A percentile compares a stretch with the other conserved stretches of the same genome.
Evolutionary conservation across 2,329 filamentous ascomycete genomes (phyloP).

Genomic region (Fusarium sp.): DNA sequence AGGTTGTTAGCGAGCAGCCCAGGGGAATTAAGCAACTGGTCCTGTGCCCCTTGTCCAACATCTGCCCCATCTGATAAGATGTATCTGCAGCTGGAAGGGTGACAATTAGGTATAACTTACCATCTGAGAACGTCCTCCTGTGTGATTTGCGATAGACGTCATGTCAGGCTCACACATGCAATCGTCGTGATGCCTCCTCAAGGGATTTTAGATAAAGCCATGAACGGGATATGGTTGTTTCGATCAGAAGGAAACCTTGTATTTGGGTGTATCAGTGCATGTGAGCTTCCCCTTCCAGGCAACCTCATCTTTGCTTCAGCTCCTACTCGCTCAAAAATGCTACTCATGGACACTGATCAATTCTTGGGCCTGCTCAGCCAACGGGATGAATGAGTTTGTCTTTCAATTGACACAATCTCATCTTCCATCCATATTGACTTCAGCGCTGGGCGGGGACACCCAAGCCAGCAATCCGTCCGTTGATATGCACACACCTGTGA

Average conservation of each 20-base stretch:
- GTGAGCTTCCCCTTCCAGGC: slow-evolving; percentile 14
- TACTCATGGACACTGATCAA: background rate
- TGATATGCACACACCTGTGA: slow-evolving; percentile 35
- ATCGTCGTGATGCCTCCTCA: slow-evolving; percentile 9
- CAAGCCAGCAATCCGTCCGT: slow-evolving; percentile 14
- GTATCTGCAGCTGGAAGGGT: slow-evolving; percentile 3
- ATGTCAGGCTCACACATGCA: slow-evolving; percentile 11
- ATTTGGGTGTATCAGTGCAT: slow-evolving; percentile 1
- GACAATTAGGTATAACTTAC: background rate
- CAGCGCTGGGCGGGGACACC: slow-evolving; percentile 17
- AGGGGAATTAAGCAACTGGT: slow-evolving; percentile 15
- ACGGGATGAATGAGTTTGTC: slow-evolving; percentile 20
- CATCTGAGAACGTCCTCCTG: background rate
- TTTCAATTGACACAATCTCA: slow-evolving; percentile 32
- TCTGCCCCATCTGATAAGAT: slow-evolving; percentile 31
- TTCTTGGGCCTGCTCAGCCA: slow-evolving; percentile 16
- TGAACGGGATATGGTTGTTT: background rate
- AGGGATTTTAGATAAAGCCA: background rate
- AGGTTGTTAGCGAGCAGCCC: slow-evolving; percentile 1
- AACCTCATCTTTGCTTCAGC: slow-evolving; percentile 14
- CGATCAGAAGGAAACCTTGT: background rate
- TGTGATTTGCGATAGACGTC: slow-evolving; percentile 6
- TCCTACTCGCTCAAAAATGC: slow-evolving; percentile 33
- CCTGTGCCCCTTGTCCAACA: slow-evolving; percentile 1
- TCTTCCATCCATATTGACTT: slow-evolving; percentile 32